A percentile compares a stretch with the other conserved stretches of the same genome.
phyloP scores from a whole-genome alignment of 352 stramenopile species.

The Globisporangium radiosum region DNA sequence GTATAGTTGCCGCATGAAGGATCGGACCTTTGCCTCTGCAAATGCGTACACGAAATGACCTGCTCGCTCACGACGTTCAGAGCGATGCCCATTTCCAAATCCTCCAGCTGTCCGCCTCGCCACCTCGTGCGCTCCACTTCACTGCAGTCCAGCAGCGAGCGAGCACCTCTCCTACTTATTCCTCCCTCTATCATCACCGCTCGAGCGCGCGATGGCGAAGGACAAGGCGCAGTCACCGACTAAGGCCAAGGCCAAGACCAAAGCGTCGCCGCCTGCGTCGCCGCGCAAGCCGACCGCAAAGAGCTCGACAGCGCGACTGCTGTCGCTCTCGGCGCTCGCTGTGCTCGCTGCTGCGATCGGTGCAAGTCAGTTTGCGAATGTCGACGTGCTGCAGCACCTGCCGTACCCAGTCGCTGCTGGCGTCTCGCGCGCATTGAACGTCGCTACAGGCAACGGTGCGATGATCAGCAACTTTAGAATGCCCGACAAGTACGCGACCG shows the following conservation, averaged over 20 bases:
- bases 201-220: neutral
- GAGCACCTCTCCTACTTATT: no score
- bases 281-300: constrained; percentile 5
- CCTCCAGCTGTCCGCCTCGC: neutral
- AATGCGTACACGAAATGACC: no score
- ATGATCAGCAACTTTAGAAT: constrained; percentile 17
- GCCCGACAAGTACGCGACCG: constrained; percentile 57
- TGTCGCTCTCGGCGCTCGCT: constrained; percentile 15
- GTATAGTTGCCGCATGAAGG: no score
- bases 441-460: constrained; percentile 3
- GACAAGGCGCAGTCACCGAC: neutral
- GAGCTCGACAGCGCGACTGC: constrained; percentile 4
- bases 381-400: constrained; percentile 12
- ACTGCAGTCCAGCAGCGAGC: no score
- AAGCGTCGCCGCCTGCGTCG: neutral
- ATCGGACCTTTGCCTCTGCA: no score
- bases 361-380: constrained; percentile 8
- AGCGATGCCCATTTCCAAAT: neutral
- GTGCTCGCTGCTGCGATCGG: constrained; percentile 11
- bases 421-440: constrained; percentile 6
- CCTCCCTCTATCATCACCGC: no score
- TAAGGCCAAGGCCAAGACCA: neutral
- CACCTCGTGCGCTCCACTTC: no score
- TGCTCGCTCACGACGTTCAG: no score
- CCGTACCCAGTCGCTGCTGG: constrained; percentile 9